phyloP scores from a whole-genome alignment of 768 basidiomycete genomes.

The Boletus rubescentipes region DNA sequence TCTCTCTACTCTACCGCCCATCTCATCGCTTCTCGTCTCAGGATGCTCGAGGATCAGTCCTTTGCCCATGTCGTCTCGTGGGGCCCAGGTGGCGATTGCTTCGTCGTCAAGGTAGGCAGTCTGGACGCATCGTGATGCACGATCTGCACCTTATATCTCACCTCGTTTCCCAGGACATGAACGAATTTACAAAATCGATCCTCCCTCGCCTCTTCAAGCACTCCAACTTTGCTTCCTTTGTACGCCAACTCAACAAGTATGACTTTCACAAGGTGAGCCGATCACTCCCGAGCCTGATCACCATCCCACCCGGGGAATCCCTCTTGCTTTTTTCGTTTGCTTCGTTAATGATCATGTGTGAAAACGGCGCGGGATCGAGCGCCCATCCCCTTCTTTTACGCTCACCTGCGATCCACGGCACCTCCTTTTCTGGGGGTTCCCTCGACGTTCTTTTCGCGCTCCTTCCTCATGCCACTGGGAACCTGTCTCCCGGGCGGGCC shows the following conservation, averaged over 20 bases:
- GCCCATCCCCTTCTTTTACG: slow-evolving; percentile 12
- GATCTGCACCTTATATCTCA: slow-evolving; percentile 10
- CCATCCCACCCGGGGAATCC: not conserved
- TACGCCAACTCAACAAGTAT: slow-evolving; percentile 93
- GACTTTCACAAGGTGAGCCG: slow-evolving; percentile 84
- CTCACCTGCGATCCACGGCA: slow-evolving; percentile 12
- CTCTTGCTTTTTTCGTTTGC: slow-evolving; percentile 2
- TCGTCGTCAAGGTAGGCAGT: slow-evolving; percentile 70
- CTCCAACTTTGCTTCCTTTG: slow-evolving; percentile 91
- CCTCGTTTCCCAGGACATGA: slow-evolving; percentile 67
- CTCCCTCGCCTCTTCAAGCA: slow-evolving; percentile 94
- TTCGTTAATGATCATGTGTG: slow-evolving; percentile 14
- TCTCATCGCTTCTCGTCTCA: slow-evolving; percentile 31
- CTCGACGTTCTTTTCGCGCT: slow-evolving; percentile 8
- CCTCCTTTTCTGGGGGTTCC: slow-evolving; percentile 11
- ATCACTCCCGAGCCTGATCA: slow-evolving; percentile 2
- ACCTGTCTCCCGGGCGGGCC: not conserved
- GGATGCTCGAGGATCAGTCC: slow-evolving; percentile 84
- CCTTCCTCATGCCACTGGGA: not conserved
- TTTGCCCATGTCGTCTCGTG: slow-evolving; percentile 78
- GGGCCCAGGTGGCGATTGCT: slow-evolving; percentile 83
- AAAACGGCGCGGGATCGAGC: slow-evolving; percentile 18
- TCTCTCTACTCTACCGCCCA: not conserved
- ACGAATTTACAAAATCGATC: slow-evolving; percentile 90
- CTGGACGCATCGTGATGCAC: not conserved